Evolutionary conservation across 2,329 filamentous ascomycete genomes (phyloP).

Genomic region (Elsinoe ampelina): DNA sequence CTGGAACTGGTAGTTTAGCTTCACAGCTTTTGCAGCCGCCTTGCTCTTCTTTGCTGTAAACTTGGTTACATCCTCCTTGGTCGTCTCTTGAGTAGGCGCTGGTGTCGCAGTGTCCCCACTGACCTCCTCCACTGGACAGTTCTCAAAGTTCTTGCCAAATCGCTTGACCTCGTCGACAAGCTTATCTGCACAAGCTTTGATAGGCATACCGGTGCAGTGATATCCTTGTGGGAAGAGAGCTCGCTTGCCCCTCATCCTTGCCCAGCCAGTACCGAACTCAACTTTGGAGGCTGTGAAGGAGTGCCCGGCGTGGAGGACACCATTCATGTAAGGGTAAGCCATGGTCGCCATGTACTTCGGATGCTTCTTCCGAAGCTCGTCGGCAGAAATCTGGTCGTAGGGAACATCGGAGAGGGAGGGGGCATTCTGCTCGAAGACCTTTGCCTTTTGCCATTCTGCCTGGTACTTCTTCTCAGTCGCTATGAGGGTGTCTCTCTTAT

Average conservation of each 20-base stretch:
- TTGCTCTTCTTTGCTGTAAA: constrained; percentile 92
- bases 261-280: constrained; percentile 81
- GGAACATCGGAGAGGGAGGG: constrained; percentile 71
- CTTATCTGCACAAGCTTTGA: constrained; percentile 96
- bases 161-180: constrained; percentile 77
- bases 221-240: constrained; percentile 85
- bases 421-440: constrained; percentile 77
- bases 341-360: constrained; percentile 88
- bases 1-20: constrained; percentile 92
- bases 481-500: constrained; percentile 76
- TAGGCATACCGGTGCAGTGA: constrained; percentile 95
- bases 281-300: constrained; percentile 87
- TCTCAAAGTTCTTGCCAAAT: constrained; percentile 80
- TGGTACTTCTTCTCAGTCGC: constrained; percentile 89
- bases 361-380: constrained; percentile 66
- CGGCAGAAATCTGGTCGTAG: constrained; percentile 60
- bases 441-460: constrained; percentile 65
- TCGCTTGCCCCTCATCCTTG: constrained; percentile 82
- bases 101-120: constrained; percentile 42
- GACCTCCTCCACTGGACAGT: constrained; percentile 54
- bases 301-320: constrained; percentile 75
- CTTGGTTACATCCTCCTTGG: constrained; percentile 78
- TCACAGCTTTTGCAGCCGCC: constrained; percentile 77
- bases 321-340: constrained; percentile 77
- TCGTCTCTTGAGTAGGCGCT: constrained; percentile 52